Conservation (phyloP, 257 asterid species). For the Petrea volubilis region DNA sequence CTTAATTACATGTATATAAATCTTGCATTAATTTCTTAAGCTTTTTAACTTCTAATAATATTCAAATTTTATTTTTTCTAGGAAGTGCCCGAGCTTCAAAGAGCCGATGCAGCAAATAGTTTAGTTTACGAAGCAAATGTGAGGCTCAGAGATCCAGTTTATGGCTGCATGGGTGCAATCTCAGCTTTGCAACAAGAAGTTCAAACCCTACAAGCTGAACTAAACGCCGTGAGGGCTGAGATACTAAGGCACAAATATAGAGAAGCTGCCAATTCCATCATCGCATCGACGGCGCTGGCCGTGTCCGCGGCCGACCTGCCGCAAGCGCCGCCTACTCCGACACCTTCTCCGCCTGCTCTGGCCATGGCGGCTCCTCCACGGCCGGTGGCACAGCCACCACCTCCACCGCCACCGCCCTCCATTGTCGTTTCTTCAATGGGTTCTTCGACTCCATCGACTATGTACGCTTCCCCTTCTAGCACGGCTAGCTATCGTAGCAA, state of each 20-base stretch:
- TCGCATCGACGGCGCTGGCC: constrained; percentile 52
- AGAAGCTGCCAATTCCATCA: constrained; percentile 68
- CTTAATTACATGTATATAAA: too few relatives aligned
- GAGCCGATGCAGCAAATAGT: constrained; percentile 90
- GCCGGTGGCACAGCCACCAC: constrained; percentile 15
- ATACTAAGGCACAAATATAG: constrained; percentile 69
- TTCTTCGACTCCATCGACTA: constrained; percentile 48
- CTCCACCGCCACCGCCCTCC: constrained; percentile 35
- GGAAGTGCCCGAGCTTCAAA: constrained; percentile 80
- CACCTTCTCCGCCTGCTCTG: constrained; percentile 45
- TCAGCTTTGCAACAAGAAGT: constrained; percentile 80
- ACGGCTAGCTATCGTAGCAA: constrained; percentile 49
- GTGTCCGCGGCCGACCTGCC: constrained; percentile 68
- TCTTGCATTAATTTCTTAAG: too few relatives aligned
- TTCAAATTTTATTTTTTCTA: constrained; percentile 9
- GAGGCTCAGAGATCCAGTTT: constrained; percentile 83
- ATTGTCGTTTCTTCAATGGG: constrained; percentile 47
- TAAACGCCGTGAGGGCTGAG: constrained; percentile 71
- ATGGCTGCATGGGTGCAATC: constrained; percentile 97
- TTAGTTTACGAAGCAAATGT: constrained; percentile 91
- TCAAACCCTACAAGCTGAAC: constrained; percentile 71
- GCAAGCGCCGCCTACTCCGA: constrained; percentile 70
- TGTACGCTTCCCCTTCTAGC: constrained; percentile 58
- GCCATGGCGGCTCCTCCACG: constrained; percentile 25
- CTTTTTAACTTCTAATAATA: too few relatives aligned